phyloP scores from a whole-genome alignment of 164 flowering plant species.

The Kalanchoe fedtschenkoi region DNA sequence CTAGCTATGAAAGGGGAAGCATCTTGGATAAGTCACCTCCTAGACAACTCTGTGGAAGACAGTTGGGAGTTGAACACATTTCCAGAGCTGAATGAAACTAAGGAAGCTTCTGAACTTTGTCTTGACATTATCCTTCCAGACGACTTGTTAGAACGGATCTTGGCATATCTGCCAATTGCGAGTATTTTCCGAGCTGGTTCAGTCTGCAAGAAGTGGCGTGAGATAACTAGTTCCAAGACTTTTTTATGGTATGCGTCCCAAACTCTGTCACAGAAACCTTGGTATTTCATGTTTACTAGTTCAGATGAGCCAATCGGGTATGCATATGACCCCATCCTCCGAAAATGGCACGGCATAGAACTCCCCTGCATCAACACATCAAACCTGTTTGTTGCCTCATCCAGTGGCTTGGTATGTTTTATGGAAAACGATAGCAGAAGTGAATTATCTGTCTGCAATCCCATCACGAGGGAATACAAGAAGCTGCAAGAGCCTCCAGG shows the following conservation, averaged over 20 bases:
- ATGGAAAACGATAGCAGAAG: slow-evolving; percentile 66
- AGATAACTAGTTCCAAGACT: slow-evolving; percentile 54
- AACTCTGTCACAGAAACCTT: slow-evolving; percentile 50
- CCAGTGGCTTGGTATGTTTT: slow-evolving; percentile 75
- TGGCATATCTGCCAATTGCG: slow-evolving; percentile 64
- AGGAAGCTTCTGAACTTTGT: slow-evolving; percentile 26
- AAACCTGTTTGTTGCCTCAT: slow-evolving; percentile 64
- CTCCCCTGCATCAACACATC: slow-evolving; percentile 61
- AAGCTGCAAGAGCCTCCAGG: slow-evolving; percentile 57
- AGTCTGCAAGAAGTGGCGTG: slow-evolving; percentile 86
- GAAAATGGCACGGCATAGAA: slow-evolving; percentile 74
- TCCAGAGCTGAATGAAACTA: slow-evolving; percentile 37
- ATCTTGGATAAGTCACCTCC: slow-evolving; percentile 40
- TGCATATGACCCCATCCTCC: slow-evolving; percentile 70
- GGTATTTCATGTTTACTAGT: slow-evolving; percentile 94
- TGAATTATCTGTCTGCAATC: slow-evolving; percentile 64
- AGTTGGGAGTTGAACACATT: slow-evolving; percentile 28
- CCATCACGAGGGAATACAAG: slow-evolving; percentile 45
- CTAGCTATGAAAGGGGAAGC: slow-evolving; percentile 38
- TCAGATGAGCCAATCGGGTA: slow-evolving; percentile 70
- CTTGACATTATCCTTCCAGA: slow-evolving; percentile 63
- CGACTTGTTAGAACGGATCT: slow-evolving; percentile 72
- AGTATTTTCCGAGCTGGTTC: slow-evolving; percentile 76
- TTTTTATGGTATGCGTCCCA: slow-evolving; percentile 57
- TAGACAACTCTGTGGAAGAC: slow-evolving; percentile 17